Evolutionary conservation across 768 basidiomycete species (phyloP), one percentile per base, ranked within the genome.

Genomic region (Xerocomus potaroensis): DNA sequence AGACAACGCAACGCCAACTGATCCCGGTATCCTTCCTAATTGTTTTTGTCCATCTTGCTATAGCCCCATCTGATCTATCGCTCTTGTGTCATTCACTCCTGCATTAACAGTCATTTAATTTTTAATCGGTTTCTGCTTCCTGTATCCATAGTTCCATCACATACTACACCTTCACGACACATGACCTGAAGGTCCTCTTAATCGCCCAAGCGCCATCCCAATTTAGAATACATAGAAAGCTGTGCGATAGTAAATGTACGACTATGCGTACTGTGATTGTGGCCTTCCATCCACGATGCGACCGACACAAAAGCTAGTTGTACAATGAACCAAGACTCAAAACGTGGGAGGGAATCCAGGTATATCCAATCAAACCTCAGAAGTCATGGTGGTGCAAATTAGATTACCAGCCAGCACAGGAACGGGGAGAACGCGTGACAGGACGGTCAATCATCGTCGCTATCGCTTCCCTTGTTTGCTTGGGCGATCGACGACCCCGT

Each of bases 11-110:
- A 52, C 51, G 50, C 53, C 18, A 58, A 62, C 10, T 52, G 55
- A 31, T 37, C 43, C 19, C 36, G 56, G 55, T 19, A 19, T 26
- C 1, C 18, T 68, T 19, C 66, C 68, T 9, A 49, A 62, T 3
- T 64, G 72, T 21, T 38, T 65, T 8, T 79, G 78, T 48, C 77
- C 76, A 5, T 44, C 60, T 6, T 79, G 78, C 42, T 44, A 56
- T 24, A 71, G 74, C 45, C 62, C 71, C 29, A 78, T 78, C 41
- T 78, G 61, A 59, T 21, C 8, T 41, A 18, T 31, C 14, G n/a
- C 23, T 15, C 6, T 38, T 16, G 23, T 38, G 7, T 23, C 5
- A 7, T 24, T 18, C 6, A 31, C n/a, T 18, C 33, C 45, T 23
- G 35, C 41, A 29, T 36, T 0, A 9, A 33, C 10, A 27, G 5